These are phyloP conservation scores for Tricholoma bakamatsutake DNA, from an alignment of 768 basidiomycete genomes.

Conservation along the genomic window DNA sequence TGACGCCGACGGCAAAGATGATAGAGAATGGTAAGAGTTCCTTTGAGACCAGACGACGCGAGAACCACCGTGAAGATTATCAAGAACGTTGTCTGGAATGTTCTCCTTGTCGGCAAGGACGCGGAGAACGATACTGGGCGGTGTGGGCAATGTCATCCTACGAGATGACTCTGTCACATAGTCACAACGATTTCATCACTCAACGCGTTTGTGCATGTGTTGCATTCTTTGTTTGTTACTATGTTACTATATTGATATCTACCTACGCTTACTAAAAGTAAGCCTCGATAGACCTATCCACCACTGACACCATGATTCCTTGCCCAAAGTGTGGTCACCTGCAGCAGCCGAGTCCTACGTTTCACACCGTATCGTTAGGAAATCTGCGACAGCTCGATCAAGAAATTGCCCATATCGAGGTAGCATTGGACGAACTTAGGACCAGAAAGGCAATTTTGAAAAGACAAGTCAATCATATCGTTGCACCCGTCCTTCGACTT, in stretches of 20 bases:
- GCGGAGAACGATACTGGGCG: slow-evolving; percentile 52
- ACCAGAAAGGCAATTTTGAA: no score
- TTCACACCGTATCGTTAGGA: no score
- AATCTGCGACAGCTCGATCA: no score
- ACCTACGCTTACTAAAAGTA: no score
- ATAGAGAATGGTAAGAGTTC: slow-evolving; percentile 40
- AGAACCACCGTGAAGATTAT: slow-evolving; percentile 22
- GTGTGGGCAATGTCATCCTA: slow-evolving; percentile 50
- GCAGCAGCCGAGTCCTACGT: no score
- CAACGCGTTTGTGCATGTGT: slow-evolving; percentile 31
- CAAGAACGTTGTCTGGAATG: slow-evolving; percentile 7
- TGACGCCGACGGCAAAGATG: slow-evolving; percentile 23
- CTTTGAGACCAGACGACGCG: slow-evolving; percentile 49
- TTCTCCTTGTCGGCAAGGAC: slow-evolving; percentile 47
- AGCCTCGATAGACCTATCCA: no score
- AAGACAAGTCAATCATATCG: no score
- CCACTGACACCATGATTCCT: no score
- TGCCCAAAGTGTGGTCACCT: no score
- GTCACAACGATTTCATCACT: slow-evolving; percentile 13
- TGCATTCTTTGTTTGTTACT: slow-evolving; percentile 25
- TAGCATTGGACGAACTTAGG: no score
- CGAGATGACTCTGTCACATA: slow-evolving; percentile 7
- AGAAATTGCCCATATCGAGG: no score
- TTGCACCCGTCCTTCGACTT: neutral
- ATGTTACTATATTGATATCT: no score